Base-by-base conservation (phyloP, 208 protist species). In the Leishmania aethiopica region DNA sequence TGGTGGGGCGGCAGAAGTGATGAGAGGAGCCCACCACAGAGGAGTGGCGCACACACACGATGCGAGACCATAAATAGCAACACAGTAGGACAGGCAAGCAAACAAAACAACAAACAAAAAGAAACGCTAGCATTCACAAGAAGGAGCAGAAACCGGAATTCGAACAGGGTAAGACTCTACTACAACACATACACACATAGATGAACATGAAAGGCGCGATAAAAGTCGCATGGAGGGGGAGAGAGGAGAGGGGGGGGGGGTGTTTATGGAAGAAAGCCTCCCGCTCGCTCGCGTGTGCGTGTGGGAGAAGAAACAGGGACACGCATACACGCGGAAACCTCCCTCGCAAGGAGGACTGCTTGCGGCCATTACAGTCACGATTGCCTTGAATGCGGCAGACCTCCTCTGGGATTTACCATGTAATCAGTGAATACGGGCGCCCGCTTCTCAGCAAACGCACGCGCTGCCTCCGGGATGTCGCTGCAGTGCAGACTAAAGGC, bases 361-460 rank as follows among this genome's bases (percentile, higher is more conserved):
- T 17, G 32, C 19, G 8, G 42, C 2, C 8, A 47, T 17, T 57
- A 75, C 47, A 42, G 32, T 72, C 47, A 75, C 22, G 60, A 25
- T 51, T 37, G 11, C 42, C 51, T 77, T 28, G 45, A 45, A 22
- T 25, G 81, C 59, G 83, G 76, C 5, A 42, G 25, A 13, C 37
- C 55, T 67, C 76, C 80, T n/a, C 59, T 82, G 17, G 67, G 45
- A 55, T 89, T 73, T 70, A 90, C 82, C 32, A 96, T 72, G 81
- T 88, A 92, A 73, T 97, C 91, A 4, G 78, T 91, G 84, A 94
- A 96, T 7, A 91, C 59, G 13, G 90, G 92, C 42, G 32, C 42
- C 10, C 76, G 80, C 70, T 91, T 95, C 80, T 92, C 77, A 37
- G 86, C 73, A 85, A 95, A 95, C 3, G 89, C 87, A 17, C 47